These are phyloP conservation scores for Boletus tylopilopsis DNA, from an alignment of 768 basidiomycete genomes.

Conservation along the genomic window DNA sequence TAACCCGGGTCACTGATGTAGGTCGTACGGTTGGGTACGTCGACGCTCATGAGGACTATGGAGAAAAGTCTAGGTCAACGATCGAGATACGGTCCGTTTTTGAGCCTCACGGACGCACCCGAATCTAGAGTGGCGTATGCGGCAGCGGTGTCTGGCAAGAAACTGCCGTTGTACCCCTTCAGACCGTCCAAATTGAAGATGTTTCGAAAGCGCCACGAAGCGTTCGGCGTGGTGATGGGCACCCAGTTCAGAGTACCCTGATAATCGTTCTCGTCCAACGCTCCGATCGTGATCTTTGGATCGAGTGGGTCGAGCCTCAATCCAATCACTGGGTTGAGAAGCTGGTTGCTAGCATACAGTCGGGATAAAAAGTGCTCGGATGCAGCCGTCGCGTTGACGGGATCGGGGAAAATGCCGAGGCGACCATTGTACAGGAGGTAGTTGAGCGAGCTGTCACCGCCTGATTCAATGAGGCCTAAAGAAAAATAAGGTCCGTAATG, in stretches of 20 bases:
- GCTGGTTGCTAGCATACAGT: constrained; percentile 11
- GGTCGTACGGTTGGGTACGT: background rate
- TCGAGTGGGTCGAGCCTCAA: constrained; percentile 21
- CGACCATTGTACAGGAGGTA: constrained; percentile 23
- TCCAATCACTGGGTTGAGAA: constrained; percentile 23
- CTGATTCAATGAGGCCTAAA: constrained; percentile 15
- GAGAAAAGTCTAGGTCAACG: background rate
- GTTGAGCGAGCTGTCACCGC: constrained; percentile 8
- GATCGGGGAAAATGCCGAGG: constrained; percentile 20
- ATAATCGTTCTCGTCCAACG: constrained; percentile 20
- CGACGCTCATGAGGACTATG: constrained; percentile 7
- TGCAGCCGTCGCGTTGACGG: constrained; percentile 17
- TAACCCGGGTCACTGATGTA: constrained; percentile 11
- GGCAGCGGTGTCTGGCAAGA: constrained; percentile 6
- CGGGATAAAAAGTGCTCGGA: constrained; percentile 13
- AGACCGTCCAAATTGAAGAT: constrained; percentile 11
- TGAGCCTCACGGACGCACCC: background rate
- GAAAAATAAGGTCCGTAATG: background rate
- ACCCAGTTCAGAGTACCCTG: constrained; percentile 23
- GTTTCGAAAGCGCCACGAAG: constrained; percentile 6
- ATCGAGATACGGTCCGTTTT: background rate
- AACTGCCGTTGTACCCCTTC: constrained; percentile 19
- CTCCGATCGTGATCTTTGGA: constrained; percentile 27
- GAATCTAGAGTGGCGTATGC: constrained; percentile 10
- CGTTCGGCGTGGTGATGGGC: constrained; percentile 13